Conservation (phyloP, 768 basidiomycete species). For the Lepiota subincarnata region DNA sequence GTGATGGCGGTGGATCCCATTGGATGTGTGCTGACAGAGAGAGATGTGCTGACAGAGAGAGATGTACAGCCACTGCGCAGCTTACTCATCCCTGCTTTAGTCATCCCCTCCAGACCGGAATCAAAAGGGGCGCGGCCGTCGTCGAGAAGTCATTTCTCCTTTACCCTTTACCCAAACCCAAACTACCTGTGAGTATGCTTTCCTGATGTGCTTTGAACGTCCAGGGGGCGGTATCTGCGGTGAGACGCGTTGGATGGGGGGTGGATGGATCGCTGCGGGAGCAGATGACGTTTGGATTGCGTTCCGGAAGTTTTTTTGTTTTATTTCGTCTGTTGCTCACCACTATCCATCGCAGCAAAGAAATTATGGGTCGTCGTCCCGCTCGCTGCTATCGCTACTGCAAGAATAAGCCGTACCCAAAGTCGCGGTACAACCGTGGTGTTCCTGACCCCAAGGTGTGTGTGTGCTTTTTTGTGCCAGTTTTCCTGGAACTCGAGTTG, state of each 20-base stretch:
- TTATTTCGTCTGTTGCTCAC: background rate
- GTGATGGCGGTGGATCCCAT: too few relatives aligned
- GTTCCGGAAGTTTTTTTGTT: background rate
- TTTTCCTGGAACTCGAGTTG: too few relatives aligned
- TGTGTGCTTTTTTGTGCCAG: too few relatives aligned
- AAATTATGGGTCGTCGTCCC: slow-evolving; percentile 90
- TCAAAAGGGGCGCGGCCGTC: slow-evolving; percentile 4
- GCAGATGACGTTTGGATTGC: slow-evolving; percentile 13
- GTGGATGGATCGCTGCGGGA: slow-evolving; percentile 8
- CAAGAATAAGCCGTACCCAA: slow-evolving; percentile 99
- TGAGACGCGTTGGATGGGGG: slow-evolving; percentile 3
- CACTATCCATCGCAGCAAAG: slow-evolving; percentile 3
- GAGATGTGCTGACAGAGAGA: background rate
- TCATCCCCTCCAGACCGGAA: background rate
- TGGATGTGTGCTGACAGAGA: too few relatives aligned
- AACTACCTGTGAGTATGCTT: slow-evolving; percentile 20
- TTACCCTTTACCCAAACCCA: slow-evolving; percentile 6
- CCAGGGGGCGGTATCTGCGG: background rate
- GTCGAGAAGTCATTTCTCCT: background rate
- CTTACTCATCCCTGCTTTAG: slow-evolving; percentile 7
- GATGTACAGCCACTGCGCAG: slow-evolving; percentile 4
- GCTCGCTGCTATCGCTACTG: slow-evolving; percentile 99
- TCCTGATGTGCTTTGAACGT: background rate
- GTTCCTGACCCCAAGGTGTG: slow-evolving; percentile 90
- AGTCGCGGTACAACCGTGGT: slow-evolving; percentile 96